Evolutionary conservation across 2,329 filamentous ascomycete species (phyloP).

Genomic region (Phoma sp.): DNA sequence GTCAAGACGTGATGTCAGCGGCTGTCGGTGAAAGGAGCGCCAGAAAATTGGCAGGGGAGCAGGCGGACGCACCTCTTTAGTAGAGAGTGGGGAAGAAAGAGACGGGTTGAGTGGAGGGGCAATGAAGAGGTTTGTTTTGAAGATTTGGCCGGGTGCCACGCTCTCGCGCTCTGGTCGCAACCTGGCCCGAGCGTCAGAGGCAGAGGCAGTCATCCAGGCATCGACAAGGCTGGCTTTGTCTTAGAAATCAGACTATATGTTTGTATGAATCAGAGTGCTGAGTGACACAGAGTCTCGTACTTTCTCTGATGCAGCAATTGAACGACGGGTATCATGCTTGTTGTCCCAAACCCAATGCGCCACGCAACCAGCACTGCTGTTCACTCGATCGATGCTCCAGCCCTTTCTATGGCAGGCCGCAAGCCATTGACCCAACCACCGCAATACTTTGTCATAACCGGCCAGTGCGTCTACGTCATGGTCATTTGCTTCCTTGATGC

Average conservation of each 20-base stretch:
- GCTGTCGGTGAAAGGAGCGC: constrained; percentile 18
- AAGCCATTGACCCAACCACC: constrained; percentile 6
- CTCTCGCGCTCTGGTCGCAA: too few species aligned
- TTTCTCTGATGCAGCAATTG: constrained; percentile 18
- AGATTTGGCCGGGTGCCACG: constrained; percentile 12
- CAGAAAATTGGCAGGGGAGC: constrained; percentile 22
- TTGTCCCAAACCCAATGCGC: constrained; percentile 43
- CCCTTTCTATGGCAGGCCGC: constrained; percentile 1
- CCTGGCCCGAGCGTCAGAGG: neutral
- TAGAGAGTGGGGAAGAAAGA: constrained; percentile 38
- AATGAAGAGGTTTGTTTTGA: constrained; percentile 24
- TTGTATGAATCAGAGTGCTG: neutral
- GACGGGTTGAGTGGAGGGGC: constrained; percentile 36
- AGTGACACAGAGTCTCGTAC: neutral
- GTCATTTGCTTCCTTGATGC: neutral
- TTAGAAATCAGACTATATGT: constrained; percentile 21
- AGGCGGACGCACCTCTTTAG: constrained; percentile 36
- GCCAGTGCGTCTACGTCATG: constrained; percentile 2
- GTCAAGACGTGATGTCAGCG: constrained; percentile 26
- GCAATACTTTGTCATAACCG: neutral
- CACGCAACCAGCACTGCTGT: constrained; percentile 40
- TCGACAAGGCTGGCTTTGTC: constrained; percentile 25
- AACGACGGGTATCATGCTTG: constrained; percentile 47
- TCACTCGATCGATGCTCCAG: constrained; percentile 14
- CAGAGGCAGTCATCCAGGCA: constrained; percentile 32